These are phyloP conservation scores for Pontederia paniculata DNA, from an alignment of 176 grass and related monocot species.

Conservation along the genomic window DNA sequence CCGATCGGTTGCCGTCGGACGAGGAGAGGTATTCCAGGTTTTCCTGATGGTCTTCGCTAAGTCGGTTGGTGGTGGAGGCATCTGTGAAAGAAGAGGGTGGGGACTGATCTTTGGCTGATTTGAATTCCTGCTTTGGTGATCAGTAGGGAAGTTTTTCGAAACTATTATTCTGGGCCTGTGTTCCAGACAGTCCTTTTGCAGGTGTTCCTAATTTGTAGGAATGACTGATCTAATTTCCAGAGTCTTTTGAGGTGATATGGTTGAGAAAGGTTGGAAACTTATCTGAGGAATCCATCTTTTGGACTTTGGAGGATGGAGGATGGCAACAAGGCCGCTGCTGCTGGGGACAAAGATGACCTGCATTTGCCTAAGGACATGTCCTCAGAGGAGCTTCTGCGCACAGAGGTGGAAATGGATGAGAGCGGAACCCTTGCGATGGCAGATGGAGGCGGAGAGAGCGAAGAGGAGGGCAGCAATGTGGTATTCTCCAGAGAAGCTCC, in stretches of 20 bases:
- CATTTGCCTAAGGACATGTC: constrained; percentile 28
- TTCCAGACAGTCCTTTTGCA: no score
- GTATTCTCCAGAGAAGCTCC: constrained; percentile 38
- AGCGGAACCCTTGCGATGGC: not conserved
- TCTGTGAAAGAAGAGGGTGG: not conserved
- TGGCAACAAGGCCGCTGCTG: constrained; percentile 21
- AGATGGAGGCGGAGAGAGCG: constrained; percentile 15
- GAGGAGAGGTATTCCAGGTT: constrained; percentile 1
- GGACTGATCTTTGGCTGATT: not conserved
- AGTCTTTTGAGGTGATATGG: not conserved
- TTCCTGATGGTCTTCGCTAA: no score
- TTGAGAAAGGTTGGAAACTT: not conserved
- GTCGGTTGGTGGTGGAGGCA: constrained; percentile 3
- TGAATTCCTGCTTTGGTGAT: not conserved
- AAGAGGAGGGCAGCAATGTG: constrained; percentile 35
- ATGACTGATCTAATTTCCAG: not conserved
- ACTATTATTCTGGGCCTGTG: no score
- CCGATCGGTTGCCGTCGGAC: constrained; percentile 1
- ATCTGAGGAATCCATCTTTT: not conserved
- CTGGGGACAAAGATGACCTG: constrained; percentile 19
- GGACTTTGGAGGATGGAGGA: constrained; percentile 23
- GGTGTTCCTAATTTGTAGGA: not conserved
- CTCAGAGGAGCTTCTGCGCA: constrained; percentile 21
- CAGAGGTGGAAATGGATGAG: constrained; percentile 56
- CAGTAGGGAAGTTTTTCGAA: not conserved